A percentile compares a stretch with the other conserved stretches of the same genome.
Evolutionary conservation across 176 grass and related monocot species (phyloP).

Genomic region (Oryza australiensis): DNA sequence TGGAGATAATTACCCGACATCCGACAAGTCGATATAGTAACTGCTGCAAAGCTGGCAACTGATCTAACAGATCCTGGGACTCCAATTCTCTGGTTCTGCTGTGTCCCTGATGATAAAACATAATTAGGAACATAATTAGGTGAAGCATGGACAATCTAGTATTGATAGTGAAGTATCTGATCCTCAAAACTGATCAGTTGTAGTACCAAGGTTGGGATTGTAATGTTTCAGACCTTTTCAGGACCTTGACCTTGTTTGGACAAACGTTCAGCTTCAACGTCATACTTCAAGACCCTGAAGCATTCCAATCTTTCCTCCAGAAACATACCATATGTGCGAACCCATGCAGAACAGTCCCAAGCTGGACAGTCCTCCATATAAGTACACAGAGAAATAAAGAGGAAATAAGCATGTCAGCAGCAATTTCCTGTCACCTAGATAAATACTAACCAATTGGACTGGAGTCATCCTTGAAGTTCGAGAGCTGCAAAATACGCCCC

Average conservation of each 20-base stretch:
- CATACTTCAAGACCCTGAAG: slow-evolving; percentile 90
- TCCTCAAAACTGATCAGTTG: slow-evolving; percentile 23
- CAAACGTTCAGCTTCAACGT: slow-evolving; percentile 94
- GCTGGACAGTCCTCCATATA: slow-evolving; percentile 49
- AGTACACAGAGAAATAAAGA: slow-evolving; percentile 28
- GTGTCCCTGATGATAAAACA: slow-evolving; percentile 61
- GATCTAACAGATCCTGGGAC: slow-evolving; percentile 82
- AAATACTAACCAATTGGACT: slow-evolving; percentile 76
- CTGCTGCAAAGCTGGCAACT: slow-evolving; percentile 96
- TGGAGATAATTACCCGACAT: slow-evolving; percentile 66
- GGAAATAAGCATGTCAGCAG: neutral
- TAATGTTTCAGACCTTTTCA: slow-evolving; percentile 77
- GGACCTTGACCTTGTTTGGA: slow-evolving; percentile 74
- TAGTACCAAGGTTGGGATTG: slow-evolving; percentile 12
- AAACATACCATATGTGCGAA: slow-evolving; percentile 89
- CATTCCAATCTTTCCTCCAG: slow-evolving; percentile 99
- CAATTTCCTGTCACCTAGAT: slow-evolving; percentile 13
- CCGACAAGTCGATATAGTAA: slow-evolving; percentile 94
- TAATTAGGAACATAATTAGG: slow-evolving; percentile 23
- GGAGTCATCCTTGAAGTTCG: slow-evolving; percentile 99
- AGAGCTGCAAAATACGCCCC: slow-evolving; percentile 83
- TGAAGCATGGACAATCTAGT: neutral
- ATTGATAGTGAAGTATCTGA: neutral
- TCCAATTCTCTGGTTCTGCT: slow-evolving; percentile 91
- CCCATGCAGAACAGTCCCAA: slow-evolving; percentile 99